Base-by-base conservation (phyloP, 164 flowering plant genomes). In the Vitis vinifera region DNA sequence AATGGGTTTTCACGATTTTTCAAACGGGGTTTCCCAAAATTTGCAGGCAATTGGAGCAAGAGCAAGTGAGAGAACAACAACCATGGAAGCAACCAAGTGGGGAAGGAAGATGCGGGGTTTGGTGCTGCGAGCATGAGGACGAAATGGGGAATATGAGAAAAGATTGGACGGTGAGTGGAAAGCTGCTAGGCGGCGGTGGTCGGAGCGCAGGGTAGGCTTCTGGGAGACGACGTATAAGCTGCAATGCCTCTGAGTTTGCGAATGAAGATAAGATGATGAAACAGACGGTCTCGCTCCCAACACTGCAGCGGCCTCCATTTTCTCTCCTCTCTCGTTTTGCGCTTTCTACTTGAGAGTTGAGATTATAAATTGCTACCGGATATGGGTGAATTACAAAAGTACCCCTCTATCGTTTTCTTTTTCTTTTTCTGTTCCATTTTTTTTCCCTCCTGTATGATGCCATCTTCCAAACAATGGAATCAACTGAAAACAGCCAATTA, bases 81-180 rank as follows among this genome's bases (percentile, higher is more conserved):
- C 98, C 93, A 88, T 66, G 66, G 94, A 81, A 70, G 94, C 97
- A 69, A 94, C 93, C 75, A 91, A 79, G 71, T 83, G 92, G 51
- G 97, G 97, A 68, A 92, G 91, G 79, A 92, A 92, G 79, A 94
- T 84, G 55, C 61, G 85, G 73, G 92, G 56, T 65, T 74, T 77
- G 76, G 69, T 67, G 76, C 66, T 58, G 71, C 57, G 61, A 63
- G 76, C 71, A 69, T 58, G 76, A 63, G 62, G 67, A 60, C 47
- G 56, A 19, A 74, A 63, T 31, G 76, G 75, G 65, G 77, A 77
- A 53, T 63, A 61, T 2, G 78, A 78, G 79, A 81, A 78, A 59
- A 86, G 87, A 74, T 64, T 86, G 66, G 79, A 78, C 8, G 63
- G 69, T 3, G 84, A 70, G 56, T 55, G 74, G 67, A 87, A 82